Base-by-base conservation (phyloP, 129 eudicot species). In the Tagetes patula region DNA sequence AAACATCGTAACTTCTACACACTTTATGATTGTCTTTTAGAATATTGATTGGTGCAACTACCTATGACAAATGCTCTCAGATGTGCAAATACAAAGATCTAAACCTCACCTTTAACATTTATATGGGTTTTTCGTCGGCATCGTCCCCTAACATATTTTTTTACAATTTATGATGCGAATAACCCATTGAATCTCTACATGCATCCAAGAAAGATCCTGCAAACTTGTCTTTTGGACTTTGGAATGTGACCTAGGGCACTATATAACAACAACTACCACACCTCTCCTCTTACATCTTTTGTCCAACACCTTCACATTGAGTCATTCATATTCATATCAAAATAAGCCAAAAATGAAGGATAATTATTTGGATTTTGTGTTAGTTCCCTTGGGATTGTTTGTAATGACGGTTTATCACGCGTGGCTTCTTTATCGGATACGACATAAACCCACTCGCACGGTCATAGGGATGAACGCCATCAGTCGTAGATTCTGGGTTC, bases 401-500 rank as follows among this genome's bases (percentile, higher is more conserved):
- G 30, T 87, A 20, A 83, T 92, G 96, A 83, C 60, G 11, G 87
- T 54, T 27, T 92, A 92, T 78, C 96, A 92, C 72, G 33, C 63
- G 1, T 92, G 98, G 95, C 81, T 92, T 40, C 73, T 87, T 9
- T 81, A 81, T 65, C 86, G 72, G 63, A 80, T 92, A 40, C 63
- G 79, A 10, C 80, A 79, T 3, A 75, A 74, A 10, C 98, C 96
- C 55, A 43, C 83, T 47, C 71, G 45, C 8, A 92, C 98, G 64
- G 85, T 92, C 59, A 55, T 92, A 59, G 98, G 98, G 13, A 82
- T 92, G 79, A 90, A 92, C 63, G 91, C 96, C 12, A 79, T 84
- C 72, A 92, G 77, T 67, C 92, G 98, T 30, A 86, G 96, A 55
- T 81, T 87, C 55, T 92, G 98, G 98, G 96, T 89, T 38, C 73